Evolutionary conservation across 805 yeast genomes (phyloP), one percentile per base, ranked within the genome.

Genomic region (Candida krabiensis): DNA sequence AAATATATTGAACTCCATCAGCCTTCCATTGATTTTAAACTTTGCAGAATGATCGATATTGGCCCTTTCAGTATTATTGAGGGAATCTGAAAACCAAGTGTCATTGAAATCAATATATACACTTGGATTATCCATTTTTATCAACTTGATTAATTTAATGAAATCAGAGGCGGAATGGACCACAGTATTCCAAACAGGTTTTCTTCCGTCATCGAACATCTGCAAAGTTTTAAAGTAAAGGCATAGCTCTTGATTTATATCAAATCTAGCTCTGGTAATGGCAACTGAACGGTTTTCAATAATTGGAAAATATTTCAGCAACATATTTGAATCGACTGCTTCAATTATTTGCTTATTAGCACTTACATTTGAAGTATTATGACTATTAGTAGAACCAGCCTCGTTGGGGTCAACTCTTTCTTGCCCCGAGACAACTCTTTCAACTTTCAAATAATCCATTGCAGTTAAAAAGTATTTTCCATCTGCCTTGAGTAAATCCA

Each of bases 1-100:
- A 24, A 80, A 61, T 6, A 71, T 46, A 46, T 82, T 82, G 24
- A 82, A 45, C 24, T 65, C 60, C 25, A 70, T 67, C 15, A 79
- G 55, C 24, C 76, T 58, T 23, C 73, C 64, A 46, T 79, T 79
- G 24, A 75, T 47, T 32, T 70, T 66, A 29, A 69, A 52, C 46
- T 79, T 79, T 44, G 68, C 69, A 1, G 55, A 53, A 34, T 52
- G 55, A 54, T 49, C 44, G 6, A 58, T 41, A 26, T 55, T 60
- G 2, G 50, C 51, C 14, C 43, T 43, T 39, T 51, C 53, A 4
- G 33, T 38, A 17, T 53, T 43, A 12, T 47, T 49, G 9, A 45
- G 40, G 13, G 40, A 48, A n/a, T 33, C 40, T 0, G 60, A 48
- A 19, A 57, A 41, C 63, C 60, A 56, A 4, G 36, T 18, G 12